A percentile compares a stretch with the other conserved stretches of the same genome.
Conservation (phyloP, 2,329 filamentous ascomycete genomes). For the Nemania diffusa region DNA sequence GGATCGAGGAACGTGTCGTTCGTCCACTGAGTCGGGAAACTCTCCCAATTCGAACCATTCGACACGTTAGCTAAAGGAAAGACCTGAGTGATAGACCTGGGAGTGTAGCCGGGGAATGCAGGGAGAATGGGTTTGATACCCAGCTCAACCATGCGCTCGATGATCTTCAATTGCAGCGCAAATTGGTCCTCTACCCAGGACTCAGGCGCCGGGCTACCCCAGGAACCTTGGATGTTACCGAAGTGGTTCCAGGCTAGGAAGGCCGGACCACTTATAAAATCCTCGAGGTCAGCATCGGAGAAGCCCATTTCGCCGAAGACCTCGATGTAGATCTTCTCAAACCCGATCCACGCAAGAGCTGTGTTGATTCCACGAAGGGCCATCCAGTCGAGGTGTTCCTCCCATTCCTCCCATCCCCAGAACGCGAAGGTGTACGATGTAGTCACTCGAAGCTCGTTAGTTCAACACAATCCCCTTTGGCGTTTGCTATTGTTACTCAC, state of each 20-base stretch:
- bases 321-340: constrained; percentile 38
- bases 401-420: constrained; percentile 38
- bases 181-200: constrained; percentile 38
- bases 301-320: constrained; percentile 39
- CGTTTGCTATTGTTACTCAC: constrained; percentile 14
- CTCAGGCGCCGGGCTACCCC: constrained; percentile 30
- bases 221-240: constrained; percentile 38
- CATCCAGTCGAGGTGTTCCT: constrained; percentile 40
- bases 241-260: constrained; percentile 39
- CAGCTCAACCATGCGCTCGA: constrained; percentile 37
- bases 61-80: constrained; percentile 35
- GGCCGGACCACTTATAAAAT: constrained; percentile 36
- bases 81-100: constrained; percentile 30
- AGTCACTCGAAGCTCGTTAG: constrained; percentile 35
- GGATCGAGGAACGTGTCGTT: constrained; percentile 39
- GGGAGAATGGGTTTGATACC: constrained; percentile 38
- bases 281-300: constrained; percentile 32
- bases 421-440: constrained; percentile 38
- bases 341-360: constrained; percentile 38
- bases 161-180: constrained; percentile 34
- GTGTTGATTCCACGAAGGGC: constrained; percentile 36
- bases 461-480: background rate
- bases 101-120: constrained; percentile 35
- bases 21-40: constrained; percentile 29
- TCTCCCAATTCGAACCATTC: constrained; percentile 36